phyloP scores from a whole-genome alignment of 305 asterid genomes.

The Fraxinus ornus region DNA sequence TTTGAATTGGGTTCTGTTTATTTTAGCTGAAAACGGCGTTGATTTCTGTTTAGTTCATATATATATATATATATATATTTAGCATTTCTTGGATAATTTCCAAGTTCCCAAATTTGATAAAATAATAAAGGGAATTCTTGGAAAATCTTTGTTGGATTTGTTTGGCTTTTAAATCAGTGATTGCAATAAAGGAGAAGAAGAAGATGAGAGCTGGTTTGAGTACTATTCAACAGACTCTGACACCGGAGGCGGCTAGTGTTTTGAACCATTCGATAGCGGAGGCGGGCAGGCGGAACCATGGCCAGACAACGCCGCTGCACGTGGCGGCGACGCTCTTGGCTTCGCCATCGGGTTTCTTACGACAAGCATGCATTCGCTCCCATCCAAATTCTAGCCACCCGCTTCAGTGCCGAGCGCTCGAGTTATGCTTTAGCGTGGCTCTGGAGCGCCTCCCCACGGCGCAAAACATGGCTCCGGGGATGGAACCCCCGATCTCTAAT shows the following conservation, averaged over 20 bases:
- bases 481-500: constrained; percentile 83
- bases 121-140: constrained; percentile 6
- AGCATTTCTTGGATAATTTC: constrained; percentile 1
- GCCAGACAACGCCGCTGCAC: constrained; percentile 87
- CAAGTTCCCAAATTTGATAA: not conserved
- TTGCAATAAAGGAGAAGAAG: constrained; percentile 7
- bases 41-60: not conserved
- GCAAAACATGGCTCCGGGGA: constrained; percentile 48
- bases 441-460: constrained; percentile 75
- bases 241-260: constrained; percentile 76
- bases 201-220: constrained; percentile 85
- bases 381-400: constrained; percentile 95
- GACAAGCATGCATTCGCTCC: constrained; percentile 86
- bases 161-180: not conserved
- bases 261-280: constrained; percentile 77
- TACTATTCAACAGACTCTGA: constrained; percentile 80
- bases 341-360: constrained; percentile 62
- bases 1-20: constrained; percentile 13
- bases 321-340: constrained; percentile 86
- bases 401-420: constrained; percentile 91
- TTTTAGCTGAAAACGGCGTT: not conserved
- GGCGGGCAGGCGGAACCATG: constrained; percentile 80
- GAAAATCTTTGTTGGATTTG: constrained; percentile 14
- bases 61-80: not conserved
- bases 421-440: constrained; percentile 88